Evolutionary conservation across 148 eudicot genomes (phyloP), one percentile per base, ranked within the genome.

Genomic region (Chenopodium album): DNA sequence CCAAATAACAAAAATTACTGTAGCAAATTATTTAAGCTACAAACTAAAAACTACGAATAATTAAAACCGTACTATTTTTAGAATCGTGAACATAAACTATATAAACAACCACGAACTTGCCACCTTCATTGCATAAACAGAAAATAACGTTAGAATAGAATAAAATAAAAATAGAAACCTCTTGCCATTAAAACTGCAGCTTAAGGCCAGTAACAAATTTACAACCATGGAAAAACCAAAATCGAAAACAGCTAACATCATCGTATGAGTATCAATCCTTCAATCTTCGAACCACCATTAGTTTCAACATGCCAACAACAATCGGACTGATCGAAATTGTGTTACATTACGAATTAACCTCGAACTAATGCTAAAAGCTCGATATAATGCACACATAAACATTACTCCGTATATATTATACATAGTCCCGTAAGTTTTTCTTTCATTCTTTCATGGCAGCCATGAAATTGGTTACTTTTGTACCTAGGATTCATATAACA

Each of bases 381-480:
- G 26, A 26, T 41, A 41, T 5, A 41, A 41, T 41, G 44, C 44
- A 41, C 6, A 41, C 44, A 41, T 41, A 4, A 4, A 7, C 8
- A 41, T 41, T 41, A 41, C 44, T 26, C 26, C 26, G 26, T 26
- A 26, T 0, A 41, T 41, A 41, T 41, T 41, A 37, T 37, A 50
- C 3, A 50, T 10, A 50, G 0, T 50, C 54, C 13, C 54, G 22
- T 72, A n/a, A 72, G 56, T 3, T 50, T 44, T 37, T 23, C 44
- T 6, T 41, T 41, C 44, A 41, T 79, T 63, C 37, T 26, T 71
- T 63, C 78, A 81, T 81, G 78, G 83, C 65, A 74, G 74, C 78
- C 73, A 74, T 50, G 23, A 72, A 72, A 72, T 56, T 56, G 7
- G 4, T 41, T 56, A 16, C 22, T 56, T 19, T 56, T 3, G 0